phyloP scores from a whole-genome alignment of 495 filamentous ascomycete genomes.

The Penicillium robsamsonii region DNA sequence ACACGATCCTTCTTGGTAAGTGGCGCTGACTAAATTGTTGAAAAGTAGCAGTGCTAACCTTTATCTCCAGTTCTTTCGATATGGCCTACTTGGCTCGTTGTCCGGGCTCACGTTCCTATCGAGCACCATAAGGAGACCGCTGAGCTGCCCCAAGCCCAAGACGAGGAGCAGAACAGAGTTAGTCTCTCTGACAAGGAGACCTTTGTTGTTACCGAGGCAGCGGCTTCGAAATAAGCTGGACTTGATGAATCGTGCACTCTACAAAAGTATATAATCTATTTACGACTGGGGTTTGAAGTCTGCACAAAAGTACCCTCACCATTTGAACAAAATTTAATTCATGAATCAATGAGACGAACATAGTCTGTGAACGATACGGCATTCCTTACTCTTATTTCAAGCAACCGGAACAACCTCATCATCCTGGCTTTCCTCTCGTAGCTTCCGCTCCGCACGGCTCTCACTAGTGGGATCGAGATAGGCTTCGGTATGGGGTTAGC shows the following conservation, averaged over 20 bases:
- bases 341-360: not conserved
- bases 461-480: slow-evolving; percentile 51
- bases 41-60: not conserved
- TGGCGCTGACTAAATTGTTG: not conserved
- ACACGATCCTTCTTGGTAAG: slow-evolving; percentile 48
- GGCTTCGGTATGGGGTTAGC: slow-evolving; percentile 23
- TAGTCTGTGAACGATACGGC: no score
- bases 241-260: not conserved
- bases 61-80: slow-evolving; percentile 22
- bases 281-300: not conserved
- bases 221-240: not conserved
- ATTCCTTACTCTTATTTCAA: slow-evolving; percentile 9
- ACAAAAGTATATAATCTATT: not conserved
- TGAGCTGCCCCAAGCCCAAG: not conserved
- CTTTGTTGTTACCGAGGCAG: not conserved
- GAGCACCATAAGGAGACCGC: slow-evolving; percentile 16
- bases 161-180: slow-evolving; percentile 14
- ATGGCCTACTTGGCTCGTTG: slow-evolving; percentile 29
- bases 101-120: slow-evolving; percentile 20
- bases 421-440: slow-evolving; percentile 5
- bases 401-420: not conserved
- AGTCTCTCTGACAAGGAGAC: not conserved
- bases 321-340: slow-evolving; percentile 1
- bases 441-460: slow-evolving; percentile 26
- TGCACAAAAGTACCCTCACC: not conserved